Conservation (phyloP, 371 early-diverging fungal genomes). For the Mucor irregularis region DNA sequence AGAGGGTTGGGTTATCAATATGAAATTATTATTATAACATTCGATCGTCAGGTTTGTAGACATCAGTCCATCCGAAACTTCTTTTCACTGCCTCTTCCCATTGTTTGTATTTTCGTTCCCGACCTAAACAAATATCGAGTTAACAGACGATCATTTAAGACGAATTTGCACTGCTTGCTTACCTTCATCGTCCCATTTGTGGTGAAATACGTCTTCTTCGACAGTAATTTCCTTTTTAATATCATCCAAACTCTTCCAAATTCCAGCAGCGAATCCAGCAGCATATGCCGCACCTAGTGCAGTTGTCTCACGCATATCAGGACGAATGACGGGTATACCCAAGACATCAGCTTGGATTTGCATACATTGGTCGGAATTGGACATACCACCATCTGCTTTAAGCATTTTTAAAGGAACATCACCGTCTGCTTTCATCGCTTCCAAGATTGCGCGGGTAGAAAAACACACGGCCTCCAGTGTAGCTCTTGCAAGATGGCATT, state of each 20-base stretch:
- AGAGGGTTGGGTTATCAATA: too few relatives aligned
- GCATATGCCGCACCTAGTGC: slow-evolving; percentile 95
- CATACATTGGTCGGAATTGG: slow-evolving; percentile 88
- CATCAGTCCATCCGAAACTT: slow-evolving; percentile 62
- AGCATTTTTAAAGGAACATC: slow-evolving; percentile 65
- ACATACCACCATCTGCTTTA: slow-evolving; percentile 93
- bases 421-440: slow-evolving; percentile 81
- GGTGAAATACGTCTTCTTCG: slow-evolving; percentile 46
- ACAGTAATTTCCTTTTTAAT: slow-evolving; percentile 29
- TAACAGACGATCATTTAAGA: too few relatives aligned
- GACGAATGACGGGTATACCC: slow-evolving; percentile 71
- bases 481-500: slow-evolving; percentile 85
- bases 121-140: slow-evolving; percentile 50
- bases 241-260: slow-evolving; percentile 61
- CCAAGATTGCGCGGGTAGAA: slow-evolving; percentile 87
- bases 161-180: too few relatives aligned
- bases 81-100: slow-evolving; percentile 86
- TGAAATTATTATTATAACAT: slow-evolving; percentile 5
- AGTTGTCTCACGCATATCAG: slow-evolving; percentile 90
- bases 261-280: slow-evolving; percentile 81
- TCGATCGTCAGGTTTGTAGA: slow-evolving; percentile 16
- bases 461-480: slow-evolving; percentile 89
- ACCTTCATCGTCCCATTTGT: slow-evolving; percentile 46
- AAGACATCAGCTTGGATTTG: slow-evolving; percentile 90
- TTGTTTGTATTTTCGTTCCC: slow-evolving; percentile 57